Base-by-base conservation (phyloP, 2,329 filamentous ascomycete genomes). In the Emmonsia crescens region DNA sequence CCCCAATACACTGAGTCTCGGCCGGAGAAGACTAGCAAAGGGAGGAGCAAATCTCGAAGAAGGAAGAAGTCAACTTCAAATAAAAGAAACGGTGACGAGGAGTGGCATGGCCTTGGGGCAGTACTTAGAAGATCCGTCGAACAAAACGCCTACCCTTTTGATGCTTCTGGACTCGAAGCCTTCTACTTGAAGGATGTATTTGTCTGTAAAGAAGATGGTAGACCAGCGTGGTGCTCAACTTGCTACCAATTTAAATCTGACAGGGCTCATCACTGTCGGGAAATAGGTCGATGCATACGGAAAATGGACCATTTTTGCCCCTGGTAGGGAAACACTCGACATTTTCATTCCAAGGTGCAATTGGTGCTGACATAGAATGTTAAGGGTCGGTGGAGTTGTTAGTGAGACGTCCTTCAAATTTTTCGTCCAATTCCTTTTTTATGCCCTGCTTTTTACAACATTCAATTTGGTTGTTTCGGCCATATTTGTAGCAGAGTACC, bases 291-390 rank as follows among this genome's bases (percentile, higher is more conserved):
- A 51, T 97, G 93, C 70, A 88, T 96, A 27, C 78, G 83, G 48
- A 94, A 94, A 69, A 94, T 96, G 88, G 93, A 97, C 65, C 93
- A 97, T 71, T 94, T 92, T 69, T 99, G 94, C 70, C 94, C 93
- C 0, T 97, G 86, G 85, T 81, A 73, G 62, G 69, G 68, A 38
- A 46, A 48, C 8, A 31, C 36, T 42, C 24, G 16, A 5, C 14
- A 10, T 40, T 57, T 52, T 16, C 40, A 33, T 21, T 40, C 49
- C 16, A 38, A 8, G 21, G 36, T 57, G 4, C 21, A n/a, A n/a
- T 54, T 27, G 21, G 31, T 46, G 42, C 60, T 57, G 33, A 61
- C 46, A 24, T 33, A 19, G 19, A 55, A 19, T 38, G n/a, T 38
- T 21, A 60, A 82, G 88, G 89, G 92, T 96, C n/a, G 93, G 93